Percentiles rank a stretch among this genome's conserved stretches.
phyloP scores from a whole-genome alignment of 2,329 filamentous ascomycete species.

The Sphaceloma murrayae region DNA sequence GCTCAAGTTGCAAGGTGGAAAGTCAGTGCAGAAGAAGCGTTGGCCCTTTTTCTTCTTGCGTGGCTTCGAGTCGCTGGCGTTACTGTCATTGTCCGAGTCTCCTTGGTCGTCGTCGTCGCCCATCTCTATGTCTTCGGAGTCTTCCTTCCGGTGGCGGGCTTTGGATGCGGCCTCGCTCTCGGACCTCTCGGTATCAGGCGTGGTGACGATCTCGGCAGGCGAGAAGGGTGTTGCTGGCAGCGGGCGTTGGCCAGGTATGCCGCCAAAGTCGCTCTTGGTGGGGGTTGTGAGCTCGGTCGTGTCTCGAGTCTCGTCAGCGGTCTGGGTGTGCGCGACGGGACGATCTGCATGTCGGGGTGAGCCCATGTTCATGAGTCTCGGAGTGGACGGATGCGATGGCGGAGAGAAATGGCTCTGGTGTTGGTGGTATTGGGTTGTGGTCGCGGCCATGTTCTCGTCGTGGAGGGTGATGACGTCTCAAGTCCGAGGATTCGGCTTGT shows the following conservation, averaged over 20 bases:
- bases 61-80: conserved; percentile 52
- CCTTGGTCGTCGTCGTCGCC: conserved; percentile 53
- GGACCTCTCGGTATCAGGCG: conserved; percentile 12
- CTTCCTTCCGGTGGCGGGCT: conserved; percentile 22
- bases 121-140: conserved; percentile 60
- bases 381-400: conserved; percentile 13
- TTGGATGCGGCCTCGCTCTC: conserved; percentile 4
- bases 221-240: conserved; percentile 36
- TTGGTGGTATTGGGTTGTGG: conserved; percentile 12
- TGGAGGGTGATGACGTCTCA: conserved; percentile 12
- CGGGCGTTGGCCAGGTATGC: conserved; percentile 38
- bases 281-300: conserved; percentile 43
- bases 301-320: conserved; percentile 5
- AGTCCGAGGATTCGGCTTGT: conserved; percentile 5
- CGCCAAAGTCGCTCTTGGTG: conserved; percentile 47
- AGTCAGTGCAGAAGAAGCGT: conserved; percentile 92
- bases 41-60: conserved; percentile 99
- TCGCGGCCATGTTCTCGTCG: conserved; percentile 13
- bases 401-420: conserved; percentile 14
- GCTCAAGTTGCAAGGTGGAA: conserved; percentile 83
- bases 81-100: conserved; percentile 42
- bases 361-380: conserved; percentile 9
- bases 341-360: conserved; percentile 2
- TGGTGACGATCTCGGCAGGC: conserved; percentile 36
- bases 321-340: background rate